phyloP scores from a whole-genome alignment of 176 grass and related monocot genomes.

The Poa pratensis region DNA sequence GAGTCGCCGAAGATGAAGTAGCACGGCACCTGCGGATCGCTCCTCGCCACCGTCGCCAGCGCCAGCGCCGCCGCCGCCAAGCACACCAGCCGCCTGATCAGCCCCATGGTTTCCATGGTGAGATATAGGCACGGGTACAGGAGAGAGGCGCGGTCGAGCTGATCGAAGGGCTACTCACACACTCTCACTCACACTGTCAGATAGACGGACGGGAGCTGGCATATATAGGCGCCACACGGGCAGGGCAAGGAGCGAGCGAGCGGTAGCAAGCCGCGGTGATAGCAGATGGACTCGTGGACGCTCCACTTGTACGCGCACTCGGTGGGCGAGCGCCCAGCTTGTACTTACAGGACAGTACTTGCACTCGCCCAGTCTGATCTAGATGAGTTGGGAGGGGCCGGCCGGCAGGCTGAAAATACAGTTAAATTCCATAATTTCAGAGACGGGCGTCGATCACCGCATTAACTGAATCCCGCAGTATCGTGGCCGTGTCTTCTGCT shows the following conservation, averaged over 20 bases:
- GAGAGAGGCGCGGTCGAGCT: too few species aligned
- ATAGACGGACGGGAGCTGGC: not conserved
- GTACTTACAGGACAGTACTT: not conserved
- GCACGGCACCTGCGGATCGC: slow-evolving; percentile 88
- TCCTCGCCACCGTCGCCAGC: slow-evolving; percentile 42
- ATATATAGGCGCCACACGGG: slow-evolving; percentile 47
- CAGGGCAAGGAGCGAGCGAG: not conserved
- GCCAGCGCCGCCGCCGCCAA: slow-evolving; percentile 14
- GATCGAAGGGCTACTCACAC: not conserved
- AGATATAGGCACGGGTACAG: not conserved
- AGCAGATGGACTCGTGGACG: slow-evolving; percentile 11
- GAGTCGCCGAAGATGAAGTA: slow-evolving; percentile 99
- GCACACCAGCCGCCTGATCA: slow-evolving; percentile 33
- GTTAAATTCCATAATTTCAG: not conserved
- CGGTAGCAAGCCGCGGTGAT: not conserved
- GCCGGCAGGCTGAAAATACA: not conserved
- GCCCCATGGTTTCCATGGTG: slow-evolving; percentile 35
- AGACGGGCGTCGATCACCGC: slow-evolving; percentile 19
- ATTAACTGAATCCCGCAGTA: not conserved
- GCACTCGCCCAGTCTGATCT: not conserved
- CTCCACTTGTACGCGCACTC: not conserved
- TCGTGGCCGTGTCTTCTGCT: slow-evolving; percentile 28
- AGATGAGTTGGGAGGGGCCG: not conserved
- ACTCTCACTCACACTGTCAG: not conserved
- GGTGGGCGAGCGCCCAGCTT: not conserved